phyloP scores from a whole-genome alignment of 83 land plant species.

The Diphasiastrum complanatum region DNA sequence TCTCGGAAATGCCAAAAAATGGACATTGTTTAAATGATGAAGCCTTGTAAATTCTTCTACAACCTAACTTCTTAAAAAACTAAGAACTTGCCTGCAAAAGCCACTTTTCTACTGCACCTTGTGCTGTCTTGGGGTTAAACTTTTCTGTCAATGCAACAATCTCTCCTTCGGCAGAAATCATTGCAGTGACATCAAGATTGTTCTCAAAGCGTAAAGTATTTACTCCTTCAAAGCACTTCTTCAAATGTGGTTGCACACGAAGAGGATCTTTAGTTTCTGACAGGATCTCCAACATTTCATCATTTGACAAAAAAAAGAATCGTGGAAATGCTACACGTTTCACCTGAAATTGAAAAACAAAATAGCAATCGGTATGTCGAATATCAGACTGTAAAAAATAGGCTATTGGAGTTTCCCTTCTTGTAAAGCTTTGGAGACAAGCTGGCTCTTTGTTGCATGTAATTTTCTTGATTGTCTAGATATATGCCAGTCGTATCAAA shows the following conservation, averaged over 20 bases:
- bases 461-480: no score
- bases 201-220: constrained; percentile 27
- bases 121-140: constrained; percentile 38
- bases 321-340: constrained; percentile 43
- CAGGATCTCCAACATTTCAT: constrained; percentile 42
- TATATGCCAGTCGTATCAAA: no score
- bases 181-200: constrained; percentile 40
- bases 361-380: neutral
- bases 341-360: constrained; percentile 17
- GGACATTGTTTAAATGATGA: neutral
- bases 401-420: neutral
- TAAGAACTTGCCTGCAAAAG: constrained; percentile 28
- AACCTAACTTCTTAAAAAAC: no score
- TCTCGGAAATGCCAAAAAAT: no score
- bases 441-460: no score
- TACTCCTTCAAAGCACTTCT: constrained; percentile 44
- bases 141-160: constrained; percentile 32
- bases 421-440: no score
- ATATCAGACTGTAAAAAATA: neutral
- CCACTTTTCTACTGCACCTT: constrained; percentile 43
- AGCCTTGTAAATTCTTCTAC: neutral
- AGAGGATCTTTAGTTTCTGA: constrained; percentile 44
- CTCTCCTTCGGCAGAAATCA: constrained; percentile 43
- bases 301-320: constrained; percentile 43
- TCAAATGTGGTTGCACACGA: constrained; percentile 42